Evolutionary conservation across 1,284 basidiomycete genomes (phyloP), one percentile per base, ranked within the genome.

Genomic region (Cerrena zonata): DNA sequence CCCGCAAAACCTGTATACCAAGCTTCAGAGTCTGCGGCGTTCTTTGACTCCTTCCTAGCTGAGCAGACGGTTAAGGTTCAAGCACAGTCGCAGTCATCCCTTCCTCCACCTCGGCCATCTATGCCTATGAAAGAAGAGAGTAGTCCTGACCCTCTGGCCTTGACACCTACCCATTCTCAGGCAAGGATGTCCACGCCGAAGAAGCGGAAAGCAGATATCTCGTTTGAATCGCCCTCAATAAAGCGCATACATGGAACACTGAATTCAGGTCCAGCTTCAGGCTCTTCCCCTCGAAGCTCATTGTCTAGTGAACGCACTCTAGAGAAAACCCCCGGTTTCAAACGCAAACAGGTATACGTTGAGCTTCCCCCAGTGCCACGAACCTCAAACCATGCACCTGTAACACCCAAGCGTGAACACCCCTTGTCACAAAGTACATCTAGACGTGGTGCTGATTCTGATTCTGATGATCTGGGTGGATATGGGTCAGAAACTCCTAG

Each of bases 21-120:
- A n/a, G 72, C 81, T 4, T 71, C 77, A 46, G 79, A 86, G 43
- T 86, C 85, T 1, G 63, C 71, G 3, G 61, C 67, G 1, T 86
- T 84, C 61, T 86, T 86, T 61, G 75, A 83, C 53, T 68, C 76
- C 24, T 85, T 85, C 60, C 64, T 89, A 23, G 71, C 75, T n/a
- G 73, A 78, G 45, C 80, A 79, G 42, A 69, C 74, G 5, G 62
- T 65, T 54, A 62, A 69, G 19, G 44, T 19, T 22, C 48, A 22
- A 22, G 21, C 5, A 18, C 47, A 30, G 15, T n/a, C n/a, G n/a
- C n/a, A n/a, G n/a, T n/a, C n/a, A n/a, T n/a, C n/a, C n/a, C n/a
- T n/a, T n/a, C 39, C 48, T 12, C 53, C 60, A 21, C 55, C 58
- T 10, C 55, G 39, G 26, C 48, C 39, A 5, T 41, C 26, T 5